Base-by-base conservation (phyloP, 192 early-diverging fungal genomes). In the Coemansia biformis region DNA sequence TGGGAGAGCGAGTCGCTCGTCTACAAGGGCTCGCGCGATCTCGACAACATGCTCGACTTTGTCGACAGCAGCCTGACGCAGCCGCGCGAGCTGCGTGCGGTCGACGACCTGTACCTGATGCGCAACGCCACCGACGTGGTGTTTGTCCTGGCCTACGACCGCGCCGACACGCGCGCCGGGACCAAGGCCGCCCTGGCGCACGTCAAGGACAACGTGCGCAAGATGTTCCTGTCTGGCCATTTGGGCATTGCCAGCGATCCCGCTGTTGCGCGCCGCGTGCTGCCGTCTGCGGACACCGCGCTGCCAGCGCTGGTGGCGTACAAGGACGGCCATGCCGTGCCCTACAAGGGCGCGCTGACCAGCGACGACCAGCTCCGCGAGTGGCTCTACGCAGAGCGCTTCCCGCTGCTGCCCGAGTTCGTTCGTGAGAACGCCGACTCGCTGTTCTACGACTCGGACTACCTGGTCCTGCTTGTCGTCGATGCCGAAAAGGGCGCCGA, bases 331-430 rank as follows among this genome's bases (percentile, higher is more conserved):
- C 45, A 38, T 15, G 15, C 56, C 14, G 26, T 60, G 6, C 24
- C 8, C 12, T 78, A 69, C 46, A 14, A 19, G 4, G 74, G 62
- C 8, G 22, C 38, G 10, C 49, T 73, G 21, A 43, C 55, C 29
- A 59, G 79, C 52, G 48, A 50, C n/a, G 63, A 66, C 32, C 29
- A 56, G 16, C 46, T 83, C 13, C 70, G 74, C 43, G 62, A 70
- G 42, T 88, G 81, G 81, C 80, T 88, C 43, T 65, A 78, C 14
- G 64, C 54, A 28, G 79, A 86, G 60, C 82, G 83, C 37, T 77
- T 79, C 48, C 81, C 87, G 12, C 52, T 87, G 19, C 77, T 88
- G 10, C 71, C 84, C 2, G 61, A 78, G 26, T 52, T 93, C 14
- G 73, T 66, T n/a, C 71, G 78, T 43, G 69, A 74, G 21, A 91